Percentiles rank a stretch among this genome's conserved stretches.
phyloP scores from a whole-genome alignment of 2,329 filamentous ascomycete species.

The Penicillium hesseltinei region DNA sequence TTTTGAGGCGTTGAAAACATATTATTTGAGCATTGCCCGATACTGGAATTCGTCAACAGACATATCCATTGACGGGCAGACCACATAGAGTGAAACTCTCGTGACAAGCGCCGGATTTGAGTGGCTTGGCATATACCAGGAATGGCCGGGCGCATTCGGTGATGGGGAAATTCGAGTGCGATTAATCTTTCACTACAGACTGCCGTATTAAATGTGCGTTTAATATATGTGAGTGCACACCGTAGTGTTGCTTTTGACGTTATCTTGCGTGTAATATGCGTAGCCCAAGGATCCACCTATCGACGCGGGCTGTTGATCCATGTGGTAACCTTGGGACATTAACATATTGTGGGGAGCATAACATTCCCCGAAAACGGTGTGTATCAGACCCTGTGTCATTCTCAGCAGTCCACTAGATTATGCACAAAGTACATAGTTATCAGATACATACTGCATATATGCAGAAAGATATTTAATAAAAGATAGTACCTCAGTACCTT shows the following conservation, averaged over 20 bases:
- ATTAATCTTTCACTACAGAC: not conserved
- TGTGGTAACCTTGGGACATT: too few relatives aligned
- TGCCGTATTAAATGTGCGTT: too few relatives aligned
- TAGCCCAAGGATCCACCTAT: slow-evolving; percentile 3
- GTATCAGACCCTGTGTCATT: slow-evolving; percentile 1
- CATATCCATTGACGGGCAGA: not conserved
- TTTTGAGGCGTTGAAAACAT: not conserved
- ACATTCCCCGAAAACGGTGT: slow-evolving; percentile 6
- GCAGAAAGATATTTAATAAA: not conserved
- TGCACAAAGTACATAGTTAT: too few relatives aligned
- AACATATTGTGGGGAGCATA: slow-evolving; percentile 2
- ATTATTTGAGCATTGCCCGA: slow-evolving; percentile 1
- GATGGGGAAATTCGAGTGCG: not conserved
- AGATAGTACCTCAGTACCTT: not conserved
- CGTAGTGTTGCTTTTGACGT: not conserved
- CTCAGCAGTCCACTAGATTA: too few relatives aligned
- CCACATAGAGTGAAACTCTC: not conserved
- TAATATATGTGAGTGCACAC: not conserved
- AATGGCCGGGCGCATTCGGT: slow-evolving; percentile 12
- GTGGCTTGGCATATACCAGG: slow-evolving; percentile 9
- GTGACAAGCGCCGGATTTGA: slow-evolving; percentile 2
- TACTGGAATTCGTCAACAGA: not conserved
- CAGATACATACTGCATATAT: not conserved
- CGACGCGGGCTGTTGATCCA: not conserved
- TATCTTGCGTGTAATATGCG: slow-evolving; percentile 7